Percentiles rank a stretch among this genome's conserved stretches.
Conservation (phyloP, 129 eudicot species). For the Arctium minus region DNA sequence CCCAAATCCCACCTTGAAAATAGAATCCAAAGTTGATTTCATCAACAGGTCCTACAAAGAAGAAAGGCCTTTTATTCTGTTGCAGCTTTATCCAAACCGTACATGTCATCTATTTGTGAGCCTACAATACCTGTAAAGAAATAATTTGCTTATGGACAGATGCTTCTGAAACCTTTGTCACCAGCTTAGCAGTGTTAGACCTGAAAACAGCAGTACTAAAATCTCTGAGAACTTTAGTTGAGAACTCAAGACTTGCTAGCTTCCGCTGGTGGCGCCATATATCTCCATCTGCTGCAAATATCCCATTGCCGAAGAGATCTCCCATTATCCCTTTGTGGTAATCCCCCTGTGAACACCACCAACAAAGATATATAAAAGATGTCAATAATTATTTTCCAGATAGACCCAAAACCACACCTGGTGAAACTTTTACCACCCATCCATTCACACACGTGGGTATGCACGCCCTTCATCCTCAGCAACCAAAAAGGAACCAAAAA, state of each 20-base stretch:
- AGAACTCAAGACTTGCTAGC: slow-evolving; percentile 65
- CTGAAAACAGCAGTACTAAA: slow-evolving; percentile 55
- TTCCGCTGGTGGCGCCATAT: slow-evolving; percentile 78
- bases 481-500: neutral
- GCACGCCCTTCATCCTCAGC: neutral
- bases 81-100: neutral
- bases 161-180: slow-evolving; percentile 35
- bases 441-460: neutral
- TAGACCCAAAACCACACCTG: neutral
- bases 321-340: slow-evolving; percentile 35
- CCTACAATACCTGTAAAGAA: slow-evolving; percentile 45
- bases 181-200: slow-evolving; percentile 51
- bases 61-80: neutral
- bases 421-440: neutral
- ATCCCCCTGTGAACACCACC: slow-evolving; percentile 33
- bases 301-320: slow-evolving; percentile 71
- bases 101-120: neutral
- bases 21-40: slow-evolving; percentile 66
- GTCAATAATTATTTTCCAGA: neutral
- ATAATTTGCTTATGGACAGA: slow-evolving; percentile 22
- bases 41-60: slow-evolving; percentile 49
- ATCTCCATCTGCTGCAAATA: slow-evolving; percentile 70
- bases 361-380: neutral
- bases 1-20: slow-evolving; percentile 77
- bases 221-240: slow-evolving; percentile 56